Conservation (phyloP, 345 rosid species). For the Laguncularia racemosa region DNA sequence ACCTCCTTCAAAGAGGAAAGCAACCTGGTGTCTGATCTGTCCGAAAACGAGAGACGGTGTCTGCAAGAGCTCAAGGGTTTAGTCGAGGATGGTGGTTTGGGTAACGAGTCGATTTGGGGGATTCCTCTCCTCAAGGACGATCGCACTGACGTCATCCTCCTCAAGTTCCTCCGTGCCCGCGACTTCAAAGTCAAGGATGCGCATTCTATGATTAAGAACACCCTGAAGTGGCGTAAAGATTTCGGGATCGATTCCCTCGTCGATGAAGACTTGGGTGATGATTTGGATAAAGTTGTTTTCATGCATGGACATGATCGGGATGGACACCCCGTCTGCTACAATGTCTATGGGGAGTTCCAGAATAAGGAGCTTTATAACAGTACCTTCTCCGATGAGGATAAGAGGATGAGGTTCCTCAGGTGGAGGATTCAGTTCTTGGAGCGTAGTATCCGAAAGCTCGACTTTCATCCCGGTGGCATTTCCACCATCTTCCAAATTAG, state of each 20-base stretch:
- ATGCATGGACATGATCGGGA: conserved; percentile 81
- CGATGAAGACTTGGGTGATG: conserved; percentile 58
- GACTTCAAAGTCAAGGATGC: conserved; percentile 85
- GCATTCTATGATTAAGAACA: conserved; percentile 64
- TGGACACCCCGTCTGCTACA: conserved; percentile 85
- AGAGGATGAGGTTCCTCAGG: conserved; percentile 57
- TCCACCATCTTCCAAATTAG: conserved; percentile 75
- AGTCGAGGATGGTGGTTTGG: conserved; percentile 10
- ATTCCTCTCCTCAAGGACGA: conserved; percentile 64
- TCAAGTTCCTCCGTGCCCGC: conserved; percentile 77
- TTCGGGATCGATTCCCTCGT: conserved; percentile 53
- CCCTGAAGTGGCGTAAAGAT: conserved; percentile 63
- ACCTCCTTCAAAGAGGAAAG: conserved; percentile 21
- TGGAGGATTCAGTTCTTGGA: conserved; percentile 94
- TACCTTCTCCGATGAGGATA: conserved; percentile 67
- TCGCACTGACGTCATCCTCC: conserved; percentile 65
- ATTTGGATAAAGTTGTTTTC: conserved; percentile 69
- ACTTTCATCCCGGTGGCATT: conserved; percentile 71
- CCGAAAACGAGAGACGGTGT: conserved; percentile 18
- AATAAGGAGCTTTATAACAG: conserved; percentile 74
- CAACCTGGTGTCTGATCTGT: conserved; percentile 17
- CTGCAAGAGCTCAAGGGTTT: conserved; percentile 20
- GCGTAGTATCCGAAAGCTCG: conserved; percentile 78
- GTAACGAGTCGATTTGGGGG: conserved; percentile 54
- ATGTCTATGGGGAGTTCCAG: conserved; percentile 86